Evolutionary conservation across 1,284 basidiomycete genomes (phyloP).

Genomic region (Polyporus tsugae): DNA sequence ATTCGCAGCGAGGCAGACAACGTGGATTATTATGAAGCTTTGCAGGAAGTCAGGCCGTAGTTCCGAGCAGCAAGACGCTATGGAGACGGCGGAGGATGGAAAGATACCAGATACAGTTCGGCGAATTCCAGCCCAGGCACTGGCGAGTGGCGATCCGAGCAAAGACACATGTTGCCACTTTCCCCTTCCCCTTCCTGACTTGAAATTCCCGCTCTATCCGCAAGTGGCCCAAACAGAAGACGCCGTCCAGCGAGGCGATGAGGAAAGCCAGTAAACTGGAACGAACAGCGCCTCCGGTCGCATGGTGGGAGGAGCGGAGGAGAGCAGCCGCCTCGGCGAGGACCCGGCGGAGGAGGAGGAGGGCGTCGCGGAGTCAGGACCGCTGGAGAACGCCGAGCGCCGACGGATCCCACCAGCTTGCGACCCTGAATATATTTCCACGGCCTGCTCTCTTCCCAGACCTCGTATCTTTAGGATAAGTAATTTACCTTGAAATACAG

Average conservation of each 20-base stretch:
- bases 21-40: slow-evolving; percentile 21
- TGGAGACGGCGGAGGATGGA: slow-evolving; percentile 17
- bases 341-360: not conserved
- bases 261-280: not conserved
- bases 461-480: slow-evolving; percentile 1
- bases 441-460: slow-evolving; percentile 11
- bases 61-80: slow-evolving; percentile 8
- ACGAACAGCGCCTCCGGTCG: not conserved
- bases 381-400: slow-evolving; percentile 24
- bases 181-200: slow-evolving; percentile 9
- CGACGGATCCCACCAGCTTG: slow-evolving; percentile 25
- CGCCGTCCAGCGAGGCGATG: not conserved
- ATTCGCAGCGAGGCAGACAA: slow-evolving; percentile 19
- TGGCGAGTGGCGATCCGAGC: slow-evolving; percentile 13
- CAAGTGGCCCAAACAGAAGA: slow-evolving; percentile 2
- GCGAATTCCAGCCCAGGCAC: slow-evolving; percentile 20
- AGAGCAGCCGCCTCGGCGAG: slow-evolving; percentile 19
- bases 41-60: slow-evolving; percentile 4
- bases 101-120: slow-evolving; percentile 4
- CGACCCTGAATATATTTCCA: slow-evolving; percentile 33
- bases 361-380: slow-evolving; percentile 32
- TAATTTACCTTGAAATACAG: slow-evolving; percentile 10
- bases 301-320: slow-evolving; percentile 12
- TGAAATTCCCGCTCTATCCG: slow-evolving; percentile 4
- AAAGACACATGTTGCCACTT: slow-evolving; percentile 2